phyloP scores from a whole-genome alignment of 2,329 filamentous ascomycete species.

The Fusarium lyarnte region DNA sequence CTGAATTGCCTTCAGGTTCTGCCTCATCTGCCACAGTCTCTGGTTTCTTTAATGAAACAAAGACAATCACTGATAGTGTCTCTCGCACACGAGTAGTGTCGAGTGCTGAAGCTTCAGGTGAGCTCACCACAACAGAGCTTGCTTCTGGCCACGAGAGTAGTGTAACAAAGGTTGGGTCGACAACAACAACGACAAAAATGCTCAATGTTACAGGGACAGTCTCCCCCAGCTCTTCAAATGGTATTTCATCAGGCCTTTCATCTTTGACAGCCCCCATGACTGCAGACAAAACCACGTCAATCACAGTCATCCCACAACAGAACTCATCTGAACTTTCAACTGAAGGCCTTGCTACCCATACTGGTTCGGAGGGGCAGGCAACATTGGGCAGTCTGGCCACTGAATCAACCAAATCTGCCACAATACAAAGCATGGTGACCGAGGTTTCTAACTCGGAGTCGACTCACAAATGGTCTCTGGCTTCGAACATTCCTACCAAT shows the following conservation, averaged over 20 bases:
- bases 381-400: not conserved
- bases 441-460: not conserved
- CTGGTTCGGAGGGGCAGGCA: not conserved
- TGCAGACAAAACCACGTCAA: not conserved
- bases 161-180: not conserved
- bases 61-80: not conserved
- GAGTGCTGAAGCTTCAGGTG: not conserved
- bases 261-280: not conserved
- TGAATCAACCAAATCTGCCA: not conserved
- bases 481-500: not conserved
- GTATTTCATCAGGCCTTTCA: not conserved
- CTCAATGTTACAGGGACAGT: constrained; percentile 25
- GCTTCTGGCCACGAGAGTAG: not conserved
- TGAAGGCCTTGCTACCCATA: not conserved
- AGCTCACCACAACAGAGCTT: not conserved
- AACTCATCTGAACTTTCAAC: constrained; percentile 6
- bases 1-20: not conserved
- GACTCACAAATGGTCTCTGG: not conserved
- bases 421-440: not conserved
- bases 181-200: constrained; percentile 23
- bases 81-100: not conserved
- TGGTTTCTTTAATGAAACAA: not conserved
- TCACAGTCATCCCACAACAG: constrained; percentile 3
- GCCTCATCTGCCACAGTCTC: not conserved
- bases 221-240: not conserved